Evolutionary conservation across 305 asterid species (phyloP).

Genomic region (Fraxinus baroniana): DNA sequence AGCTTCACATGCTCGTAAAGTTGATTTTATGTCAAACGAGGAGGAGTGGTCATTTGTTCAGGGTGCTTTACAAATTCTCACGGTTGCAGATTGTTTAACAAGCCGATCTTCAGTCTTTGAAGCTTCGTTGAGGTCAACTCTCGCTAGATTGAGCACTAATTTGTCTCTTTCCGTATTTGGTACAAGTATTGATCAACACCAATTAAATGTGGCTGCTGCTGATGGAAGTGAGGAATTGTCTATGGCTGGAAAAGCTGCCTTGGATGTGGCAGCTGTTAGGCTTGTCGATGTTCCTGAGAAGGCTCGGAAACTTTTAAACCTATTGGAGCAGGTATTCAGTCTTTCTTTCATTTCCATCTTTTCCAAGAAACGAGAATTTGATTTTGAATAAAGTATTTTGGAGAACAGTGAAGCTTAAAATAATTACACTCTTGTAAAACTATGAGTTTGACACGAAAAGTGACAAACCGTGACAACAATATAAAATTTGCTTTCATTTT

Average conservation of each 20-base stretch:
- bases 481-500: not conserved
- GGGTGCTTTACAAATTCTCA: slow-evolving; percentile 94
- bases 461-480: not conserved
- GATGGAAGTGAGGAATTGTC: slow-evolving; percentile 65
- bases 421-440: not conserved
- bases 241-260: slow-evolving; percentile 78
- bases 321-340: slow-evolving; percentile 80
- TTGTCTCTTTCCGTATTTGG: slow-evolving; percentile 59
- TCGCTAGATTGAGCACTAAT: slow-evolving; percentile 89
- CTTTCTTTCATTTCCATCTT: slow-evolving; percentile 9
- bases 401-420: not conserved
- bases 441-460: not conserved
- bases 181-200: slow-evolving; percentile 64
- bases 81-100: slow-evolving; percentile 86
- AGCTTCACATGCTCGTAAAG: slow-evolving; percentile 59
- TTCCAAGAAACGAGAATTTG: not conserved
- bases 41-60: slow-evolving; percentile 98
- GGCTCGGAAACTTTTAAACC: slow-evolving; percentile 84
- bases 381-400: not conserved
- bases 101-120: slow-evolving; percentile 95
- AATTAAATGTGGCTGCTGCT: slow-evolving; percentile 47
- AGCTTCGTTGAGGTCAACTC: slow-evolving; percentile 93
- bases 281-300: slow-evolving; percentile 81
- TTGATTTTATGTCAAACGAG: slow-evolving; percentile 74
- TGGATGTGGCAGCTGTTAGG: slow-evolving; percentile 89